Evolutionary conservation across 2,329 filamentous ascomycete species (phyloP).

Genomic region (Fusarium piperis): DNA sequence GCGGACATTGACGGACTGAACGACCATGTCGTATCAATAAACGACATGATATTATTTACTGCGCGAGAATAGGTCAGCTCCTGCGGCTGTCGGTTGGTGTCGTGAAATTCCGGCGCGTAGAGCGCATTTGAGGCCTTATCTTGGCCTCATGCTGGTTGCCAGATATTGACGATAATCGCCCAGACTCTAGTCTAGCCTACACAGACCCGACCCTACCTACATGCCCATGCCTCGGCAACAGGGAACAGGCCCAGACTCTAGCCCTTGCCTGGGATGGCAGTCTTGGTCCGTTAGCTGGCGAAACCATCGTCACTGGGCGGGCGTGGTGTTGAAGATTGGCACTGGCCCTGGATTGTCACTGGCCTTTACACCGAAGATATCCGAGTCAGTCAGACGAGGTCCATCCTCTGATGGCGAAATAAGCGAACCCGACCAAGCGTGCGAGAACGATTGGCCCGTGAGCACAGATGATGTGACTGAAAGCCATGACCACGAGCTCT

Average conservation of each 20-base stretch:
- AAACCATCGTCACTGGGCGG: neutral
- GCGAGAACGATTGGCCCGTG: slow-evolving; percentile 43
- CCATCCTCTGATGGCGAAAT: neutral
- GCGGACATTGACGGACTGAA: neutral
- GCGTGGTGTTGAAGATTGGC: neutral
- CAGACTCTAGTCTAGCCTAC: neutral
- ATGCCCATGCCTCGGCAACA: neutral
- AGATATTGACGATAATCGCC: neutral
- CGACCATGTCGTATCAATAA: neutral
- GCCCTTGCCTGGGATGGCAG: slow-evolving; percentile 12
- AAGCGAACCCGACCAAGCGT: slow-evolving; percentile 30
- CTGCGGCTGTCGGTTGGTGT: neutral
- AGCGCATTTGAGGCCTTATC: slow-evolving; percentile 15
- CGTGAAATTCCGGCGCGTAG: slow-evolving; percentile 9
- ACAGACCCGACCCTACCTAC: neutral
- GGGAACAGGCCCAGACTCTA: neutral
- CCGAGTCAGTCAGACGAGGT: neutral
- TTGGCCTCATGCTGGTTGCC: neutral
- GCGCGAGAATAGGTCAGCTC: neutral
- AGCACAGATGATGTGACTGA: slow-evolving; percentile 38
- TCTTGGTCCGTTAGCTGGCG: slow-evolving; percentile 20
- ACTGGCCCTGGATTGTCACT: neutral
- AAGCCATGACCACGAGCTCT: slow-evolving; percentile 10
- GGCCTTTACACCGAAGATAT: slow-evolving; percentile 20
- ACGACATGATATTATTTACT: neutral